These are phyloP conservation scores for Wickerhamiella sergipiensis DNA, from an alignment of 805 yeast species.

Conservation along the genomic window DNA sequence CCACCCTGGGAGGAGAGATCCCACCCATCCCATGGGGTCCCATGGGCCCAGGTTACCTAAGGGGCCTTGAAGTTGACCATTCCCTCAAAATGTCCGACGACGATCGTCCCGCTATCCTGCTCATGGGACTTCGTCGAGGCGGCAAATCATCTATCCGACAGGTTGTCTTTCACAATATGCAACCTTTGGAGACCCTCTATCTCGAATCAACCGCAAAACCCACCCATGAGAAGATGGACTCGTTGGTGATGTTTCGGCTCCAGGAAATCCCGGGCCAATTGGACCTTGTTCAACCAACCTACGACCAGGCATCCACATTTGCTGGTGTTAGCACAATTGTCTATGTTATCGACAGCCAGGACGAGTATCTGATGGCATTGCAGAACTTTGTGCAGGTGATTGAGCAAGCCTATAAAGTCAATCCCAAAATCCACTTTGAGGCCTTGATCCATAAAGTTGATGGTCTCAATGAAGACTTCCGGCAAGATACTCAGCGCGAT, in stretches of 20 bases:
- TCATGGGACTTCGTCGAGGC: constrained; percentile 68
- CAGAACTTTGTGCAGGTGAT: constrained; percentile 80
- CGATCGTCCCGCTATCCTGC: constrained; percentile 27
- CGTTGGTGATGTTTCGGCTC: constrained; percentile 73
- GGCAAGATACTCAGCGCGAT: constrained; percentile 89
- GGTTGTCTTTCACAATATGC: constrained; percentile 93
- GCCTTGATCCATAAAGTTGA: constrained; percentile 92
- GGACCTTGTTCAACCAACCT: constrained; percentile 73
- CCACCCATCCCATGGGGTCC: too few species aligned
- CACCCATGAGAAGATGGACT: constrained; percentile 67
- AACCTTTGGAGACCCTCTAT: constrained; percentile 83
- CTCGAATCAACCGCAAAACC: constrained; percentile 84
- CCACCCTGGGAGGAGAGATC: too few species aligned
- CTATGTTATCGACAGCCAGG: constrained; percentile 90
- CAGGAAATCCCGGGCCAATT: constrained; percentile 94
- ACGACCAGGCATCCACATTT: constrained; percentile 59
- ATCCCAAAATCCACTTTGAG: constrained; percentile 78
- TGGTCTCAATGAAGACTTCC: constrained; percentile 84
- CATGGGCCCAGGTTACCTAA: background rate
- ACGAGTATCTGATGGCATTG: constrained; percentile 83
- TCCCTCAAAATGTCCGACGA: background rate
- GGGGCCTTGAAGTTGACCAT: too few species aligned
- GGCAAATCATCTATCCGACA: constrained; percentile 94
- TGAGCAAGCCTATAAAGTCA: constrained; percentile 71
- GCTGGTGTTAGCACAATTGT: constrained; percentile 79